Evolutionary conservation across 495 filamentous ascomycete species (phyloP).

Genomic region (Xylaria acuta): DNA sequence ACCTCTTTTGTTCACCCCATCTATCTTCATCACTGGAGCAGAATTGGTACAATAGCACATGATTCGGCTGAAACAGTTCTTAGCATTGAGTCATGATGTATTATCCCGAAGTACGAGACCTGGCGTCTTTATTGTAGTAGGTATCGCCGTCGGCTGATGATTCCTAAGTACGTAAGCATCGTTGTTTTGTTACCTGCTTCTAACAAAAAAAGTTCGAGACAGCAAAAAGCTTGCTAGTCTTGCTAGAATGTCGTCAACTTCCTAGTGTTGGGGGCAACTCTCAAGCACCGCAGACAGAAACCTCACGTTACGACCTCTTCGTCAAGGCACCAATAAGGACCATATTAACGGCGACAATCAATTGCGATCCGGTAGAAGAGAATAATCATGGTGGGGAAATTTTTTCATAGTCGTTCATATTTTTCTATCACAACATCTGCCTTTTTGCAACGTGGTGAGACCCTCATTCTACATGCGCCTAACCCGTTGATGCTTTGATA

Average conservation of each 20-base stretch:
- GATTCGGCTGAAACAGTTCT: not conserved
- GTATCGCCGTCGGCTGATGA: not conserved
- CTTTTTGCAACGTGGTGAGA: not conserved
- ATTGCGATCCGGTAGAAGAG: not conserved
- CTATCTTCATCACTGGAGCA: not conserved
- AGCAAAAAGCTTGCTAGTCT: no score
- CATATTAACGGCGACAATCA: not conserved
- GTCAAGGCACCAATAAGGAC: not conserved
- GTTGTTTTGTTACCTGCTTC: not conserved
- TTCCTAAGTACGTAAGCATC: no score
- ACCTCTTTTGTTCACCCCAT: no score
- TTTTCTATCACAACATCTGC: slow-evolving; percentile 7
- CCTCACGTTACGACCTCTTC: not conserved
- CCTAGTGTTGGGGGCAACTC: not conserved
- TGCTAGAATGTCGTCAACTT: not conserved
- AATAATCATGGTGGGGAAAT: not conserved
- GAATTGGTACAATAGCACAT: not conserved
- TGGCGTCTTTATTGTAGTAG: not conserved
- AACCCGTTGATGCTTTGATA: slow-evolving; percentile 7
- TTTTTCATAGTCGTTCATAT: not conserved
- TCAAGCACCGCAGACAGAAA: not conserved
- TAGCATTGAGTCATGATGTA: not conserved
- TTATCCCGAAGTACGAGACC: not conserved
- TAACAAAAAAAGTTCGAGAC: not conserved
- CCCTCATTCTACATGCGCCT: slow-evolving; percentile 9